These are phyloP conservation scores for Thuidium tamariscinum DNA, from an alignment of 225 moss, liverwort and hornwort genomes.

Conservation along the genomic window DNA sequence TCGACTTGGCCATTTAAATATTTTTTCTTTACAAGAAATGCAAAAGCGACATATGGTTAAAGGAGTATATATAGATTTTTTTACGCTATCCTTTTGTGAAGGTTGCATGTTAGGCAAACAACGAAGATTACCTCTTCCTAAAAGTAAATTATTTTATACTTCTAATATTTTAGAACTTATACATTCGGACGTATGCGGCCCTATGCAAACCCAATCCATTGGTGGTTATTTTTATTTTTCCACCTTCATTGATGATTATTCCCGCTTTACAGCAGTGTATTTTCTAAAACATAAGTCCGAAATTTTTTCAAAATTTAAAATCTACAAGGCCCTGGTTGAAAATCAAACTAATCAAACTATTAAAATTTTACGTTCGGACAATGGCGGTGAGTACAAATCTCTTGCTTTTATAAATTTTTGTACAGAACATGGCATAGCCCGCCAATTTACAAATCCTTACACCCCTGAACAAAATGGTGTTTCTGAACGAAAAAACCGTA, in stretches of 20 bases:
- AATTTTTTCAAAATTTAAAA: not conserved
- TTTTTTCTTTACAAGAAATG: not conserved
- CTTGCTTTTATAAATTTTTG: not conserved
- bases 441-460: not conserved
- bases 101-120: not conserved
- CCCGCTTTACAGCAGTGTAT: not conserved
- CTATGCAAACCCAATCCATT: not conserved
- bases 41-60: not conserved
- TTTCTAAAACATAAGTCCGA: not conserved
- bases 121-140: not conserved
- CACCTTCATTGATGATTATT: not conserved
- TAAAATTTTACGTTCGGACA: not conserved
- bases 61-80: not conserved
- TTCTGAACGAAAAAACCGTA: not conserved
- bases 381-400: not conserved
- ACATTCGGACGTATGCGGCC: fast-evolving
- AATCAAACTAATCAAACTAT: not conserved
- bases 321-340: not conserved
- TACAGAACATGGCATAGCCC: not conserved
- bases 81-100: not conserved
- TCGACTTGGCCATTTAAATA: not conserved
- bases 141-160: not conserved
- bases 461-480: not conserved
- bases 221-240: not conserved
- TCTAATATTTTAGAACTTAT: not conserved